A percentile compares a stretch with the other conserved stretches of the same genome.
phyloP scores from a whole-genome alignment of 2,329 filamentous ascomycete species.

The Penicillium glabrum region DNA sequence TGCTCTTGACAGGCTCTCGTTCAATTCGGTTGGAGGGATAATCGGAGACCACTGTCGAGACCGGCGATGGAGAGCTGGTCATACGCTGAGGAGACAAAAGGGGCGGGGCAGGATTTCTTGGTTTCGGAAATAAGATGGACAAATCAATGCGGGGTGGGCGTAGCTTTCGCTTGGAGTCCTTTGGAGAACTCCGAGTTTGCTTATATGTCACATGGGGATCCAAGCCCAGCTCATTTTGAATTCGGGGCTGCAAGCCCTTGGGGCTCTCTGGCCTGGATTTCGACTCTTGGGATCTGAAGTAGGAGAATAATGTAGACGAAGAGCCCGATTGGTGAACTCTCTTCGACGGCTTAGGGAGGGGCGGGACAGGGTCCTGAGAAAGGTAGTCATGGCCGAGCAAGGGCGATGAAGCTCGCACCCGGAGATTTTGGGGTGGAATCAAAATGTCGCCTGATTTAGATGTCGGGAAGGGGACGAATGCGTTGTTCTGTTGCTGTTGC shows the following conservation, averaged over 20 bases:
- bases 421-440: constrained; percentile 30
- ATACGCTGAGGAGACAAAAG: constrained; percentile 45
- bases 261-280: constrained; percentile 19
- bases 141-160: constrained; percentile 43
- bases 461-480: constrained; percentile 30
- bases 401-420: constrained; percentile 48
- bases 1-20: constrained; percentile 8
- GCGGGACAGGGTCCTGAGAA: constrained; percentile 25
- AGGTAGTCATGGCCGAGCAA: constrained; percentile 42
- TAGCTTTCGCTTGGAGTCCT: constrained; percentile 40
- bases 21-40: constrained; percentile 20
- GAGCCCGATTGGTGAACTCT: constrained; percentile 44
- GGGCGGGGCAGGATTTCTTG: constrained; percentile 30
- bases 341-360: constrained; percentile 36
- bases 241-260: constrained; percentile 16
- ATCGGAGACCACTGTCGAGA: constrained; percentile 36
- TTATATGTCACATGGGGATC: constrained; percentile 24
- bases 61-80: constrained; percentile 41
- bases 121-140: constrained; percentile 44
- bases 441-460: constrained; percentile 9
- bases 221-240: constrained; percentile 17
- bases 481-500: constrained; percentile 4
- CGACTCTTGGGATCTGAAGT: constrained; percentile 47
- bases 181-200: constrained; percentile 24
- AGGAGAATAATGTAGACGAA: constrained; percentile 47